Percentiles rank a stretch among this genome's conserved stretches.
Evolutionary conservation across 2,329 filamentous ascomycete genomes (phyloP).

Genomic region (Trichoderma asperellum): DNA sequence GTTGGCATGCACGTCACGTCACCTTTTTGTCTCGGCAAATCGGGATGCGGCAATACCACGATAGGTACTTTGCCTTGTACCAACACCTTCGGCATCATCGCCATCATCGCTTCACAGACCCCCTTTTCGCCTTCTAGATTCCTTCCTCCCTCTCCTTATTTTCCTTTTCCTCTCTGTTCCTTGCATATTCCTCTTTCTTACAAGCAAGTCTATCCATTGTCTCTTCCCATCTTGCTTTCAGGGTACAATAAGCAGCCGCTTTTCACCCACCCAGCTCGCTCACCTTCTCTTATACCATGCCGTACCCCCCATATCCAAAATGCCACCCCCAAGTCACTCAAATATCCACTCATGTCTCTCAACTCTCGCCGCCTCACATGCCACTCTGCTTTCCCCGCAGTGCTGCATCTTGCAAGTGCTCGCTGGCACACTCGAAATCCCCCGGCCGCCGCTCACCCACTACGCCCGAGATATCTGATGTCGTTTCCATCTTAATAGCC

Average conservation of each 20-base stretch:
- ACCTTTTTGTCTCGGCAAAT: conserved; percentile 4
- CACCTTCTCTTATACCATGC: not conserved
- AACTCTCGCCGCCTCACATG: conserved; percentile 24
- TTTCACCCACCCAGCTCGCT: not conserved
- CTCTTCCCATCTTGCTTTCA: not conserved
- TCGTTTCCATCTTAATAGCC: too few relatives aligned
- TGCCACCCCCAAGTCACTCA: not conserved
- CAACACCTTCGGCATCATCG: not conserved
- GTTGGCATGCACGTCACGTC: conserved; percentile 27
- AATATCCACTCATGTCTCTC: not conserved
- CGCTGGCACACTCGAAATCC: conserved; percentile 7
- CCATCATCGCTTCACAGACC: not conserved
- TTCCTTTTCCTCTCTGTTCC: not conserved
- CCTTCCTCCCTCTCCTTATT: not conserved
- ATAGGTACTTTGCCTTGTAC: not conserved
- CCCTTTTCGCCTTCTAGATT: not conserved
- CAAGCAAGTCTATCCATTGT: not conserved
- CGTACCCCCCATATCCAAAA: not conserved
- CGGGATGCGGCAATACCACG: not conserved
- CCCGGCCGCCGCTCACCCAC: not conserved
- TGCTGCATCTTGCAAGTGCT: conserved; percentile 18
- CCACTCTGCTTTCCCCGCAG: conserved; percentile 18
- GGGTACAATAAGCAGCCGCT: not conserved
- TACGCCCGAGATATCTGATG: too few relatives aligned
- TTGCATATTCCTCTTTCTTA: not conserved